Percentiles rank a stretch among this genome's conserved stretches.
These are phyloP conservation scores for Phytophthora meadii DNA, from an alignment of 352 stramenopile genomes.

Conservation along the genomic window DNA sequence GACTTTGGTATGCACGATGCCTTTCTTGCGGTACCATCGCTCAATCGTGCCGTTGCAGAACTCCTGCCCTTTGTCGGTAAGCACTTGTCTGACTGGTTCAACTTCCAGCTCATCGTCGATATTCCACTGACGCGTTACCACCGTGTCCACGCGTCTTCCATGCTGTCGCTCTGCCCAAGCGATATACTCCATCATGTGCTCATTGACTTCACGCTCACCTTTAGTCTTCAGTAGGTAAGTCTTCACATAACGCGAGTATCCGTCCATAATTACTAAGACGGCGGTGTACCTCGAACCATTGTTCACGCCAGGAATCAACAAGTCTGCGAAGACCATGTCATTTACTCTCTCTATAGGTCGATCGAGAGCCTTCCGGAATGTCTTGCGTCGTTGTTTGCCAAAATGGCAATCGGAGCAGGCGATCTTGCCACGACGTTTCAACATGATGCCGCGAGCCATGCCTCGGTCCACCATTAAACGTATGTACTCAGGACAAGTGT, in stretches of 20 bases:
- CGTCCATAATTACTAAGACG: neutral
- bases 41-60: too few relatives aligned
- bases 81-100: too few relatives aligned
- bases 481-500: neutral
- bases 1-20: too few relatives aligned
- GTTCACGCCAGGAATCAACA: neutral
- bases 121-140: too few relatives aligned
- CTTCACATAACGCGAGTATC: neutral
- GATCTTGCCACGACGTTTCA: neutral
- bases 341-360: slow-evolving; percentile 2
- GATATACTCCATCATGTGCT: too few relatives aligned
- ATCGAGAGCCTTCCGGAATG: neutral
- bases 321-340: slow-evolving; percentile 7
- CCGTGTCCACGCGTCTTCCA: too few relatives aligned
- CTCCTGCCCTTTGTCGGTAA: too few relatives aligned
- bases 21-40: too few relatives aligned
- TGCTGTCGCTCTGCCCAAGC: too few relatives aligned
- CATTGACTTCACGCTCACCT: neutral
- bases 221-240: neutral
- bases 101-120: too few relatives aligned
- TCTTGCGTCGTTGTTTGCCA: neutral
- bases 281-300: slow-evolving; percentile 3
- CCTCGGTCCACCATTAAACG: neutral
- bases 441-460: neutral
- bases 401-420: neutral